phyloP scores from a whole-genome alignment of 2,329 filamentous ascomycete species.

The Xylaria hypoxylon region DNA sequence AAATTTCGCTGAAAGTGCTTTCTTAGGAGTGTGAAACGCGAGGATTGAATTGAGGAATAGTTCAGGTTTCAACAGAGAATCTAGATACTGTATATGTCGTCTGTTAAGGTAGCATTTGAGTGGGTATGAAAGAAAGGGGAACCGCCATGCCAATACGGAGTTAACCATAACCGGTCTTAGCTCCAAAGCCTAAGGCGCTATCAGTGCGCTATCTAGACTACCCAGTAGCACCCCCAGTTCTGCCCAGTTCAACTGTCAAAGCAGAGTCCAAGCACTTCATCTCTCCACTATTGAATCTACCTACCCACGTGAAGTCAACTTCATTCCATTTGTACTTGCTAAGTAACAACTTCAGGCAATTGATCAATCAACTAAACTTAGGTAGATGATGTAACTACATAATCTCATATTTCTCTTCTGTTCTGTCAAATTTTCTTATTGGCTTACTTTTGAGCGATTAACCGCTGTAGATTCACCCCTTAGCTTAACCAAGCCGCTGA shows the following conservation, averaged over 20 bases:
- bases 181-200: conserved; percentile 21
- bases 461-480: not conserved
- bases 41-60: conserved; percentile 5
- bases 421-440: too few species aligned
- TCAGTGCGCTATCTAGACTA: conserved; percentile 11
- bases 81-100: conserved; percentile 25
- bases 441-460: not conserved
- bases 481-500: conserved; percentile 1
- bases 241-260: conserved; percentile 11
- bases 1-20: conserved; percentile 12
- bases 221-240: not conserved
- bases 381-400: not conserved
- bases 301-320: conserved; percentile 5
- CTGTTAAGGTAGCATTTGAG: conserved; percentile 25
- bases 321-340: not conserved
- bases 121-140: conserved; percentile 30
- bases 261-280: not conserved
- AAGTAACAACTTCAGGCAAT: not conserved
- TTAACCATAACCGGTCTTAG: conserved; percentile 29
- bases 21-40: conserved; percentile 24
- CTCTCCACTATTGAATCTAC: conserved; percentile 20
- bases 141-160: conserved; percentile 28
- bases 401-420: not conserved
- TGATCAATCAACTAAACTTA: not conserved
- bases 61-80: conserved; percentile 7